These are phyloP conservation scores for Marasmius tenuissimus DNA, from an alignment of 1,284 basidiomycete species.

Conservation along the genomic window DNA sequence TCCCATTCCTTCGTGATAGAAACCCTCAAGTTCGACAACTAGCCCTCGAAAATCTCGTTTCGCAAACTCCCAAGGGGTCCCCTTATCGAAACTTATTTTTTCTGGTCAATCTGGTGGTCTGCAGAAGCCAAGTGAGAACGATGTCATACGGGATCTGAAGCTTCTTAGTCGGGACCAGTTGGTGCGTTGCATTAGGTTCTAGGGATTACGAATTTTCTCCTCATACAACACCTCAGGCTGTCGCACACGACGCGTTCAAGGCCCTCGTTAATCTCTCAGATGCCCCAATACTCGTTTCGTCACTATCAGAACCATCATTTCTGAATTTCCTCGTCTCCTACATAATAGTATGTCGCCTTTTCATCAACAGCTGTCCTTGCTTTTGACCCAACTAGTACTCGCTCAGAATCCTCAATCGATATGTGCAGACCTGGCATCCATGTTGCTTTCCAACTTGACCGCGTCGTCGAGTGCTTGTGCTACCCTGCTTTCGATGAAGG, in stretches of 20 bases:
- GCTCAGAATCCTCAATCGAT: constrained; percentile 83
- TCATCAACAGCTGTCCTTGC: neutral
- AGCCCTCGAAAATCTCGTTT: constrained; percentile 81
- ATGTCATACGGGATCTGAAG: constrained; percentile 77
- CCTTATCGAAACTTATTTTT: constrained; percentile 78
- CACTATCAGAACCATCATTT: constrained; percentile 77
- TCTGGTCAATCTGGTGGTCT: constrained; percentile 51
- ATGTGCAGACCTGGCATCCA: constrained; percentile 91
- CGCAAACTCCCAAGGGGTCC: constrained; percentile 74
- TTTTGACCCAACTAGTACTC: constrained; percentile 3
- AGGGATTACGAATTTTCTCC: neutral
- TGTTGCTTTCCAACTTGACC: constrained; percentile 96
- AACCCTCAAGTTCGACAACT: constrained; percentile 89
- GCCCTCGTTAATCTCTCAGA: constrained; percentile 95
- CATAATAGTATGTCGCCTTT: constrained; percentile 71
- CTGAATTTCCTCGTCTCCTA: constrained; percentile 87
- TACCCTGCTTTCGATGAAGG: constrained; percentile 64
- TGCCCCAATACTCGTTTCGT: constrained; percentile 67
- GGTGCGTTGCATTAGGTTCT: constrained; percentile 39
- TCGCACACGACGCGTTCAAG: constrained; percentile 94
- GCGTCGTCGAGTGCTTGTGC: constrained; percentile 74
- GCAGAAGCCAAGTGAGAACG: constrained; percentile 62
- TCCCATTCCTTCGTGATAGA: constrained; percentile 83
- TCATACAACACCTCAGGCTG: constrained; percentile 52
- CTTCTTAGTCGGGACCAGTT: constrained; percentile 84